Percentiles rank a stretch among this genome's conserved stretches.
Evolutionary conservation across 164 flowering plant genomes (phyloP).

Genomic region (Vitis riparia): DNA sequence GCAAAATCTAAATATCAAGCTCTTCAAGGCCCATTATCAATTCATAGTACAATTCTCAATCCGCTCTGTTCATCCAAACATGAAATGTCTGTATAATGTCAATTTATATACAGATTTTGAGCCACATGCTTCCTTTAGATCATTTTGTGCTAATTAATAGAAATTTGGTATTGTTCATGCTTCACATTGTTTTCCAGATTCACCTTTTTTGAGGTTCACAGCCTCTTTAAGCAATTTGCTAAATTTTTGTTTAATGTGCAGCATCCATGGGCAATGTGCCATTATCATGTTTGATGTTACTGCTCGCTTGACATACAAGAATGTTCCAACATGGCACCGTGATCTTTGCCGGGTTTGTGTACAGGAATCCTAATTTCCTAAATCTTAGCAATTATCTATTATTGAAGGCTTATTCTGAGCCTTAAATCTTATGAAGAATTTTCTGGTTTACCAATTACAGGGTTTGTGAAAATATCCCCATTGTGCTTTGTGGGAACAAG

Average conservation of each 20-base stretch:
- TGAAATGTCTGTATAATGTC: too few species aligned
- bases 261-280: slow-evolving; percentile 92
- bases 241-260: slow-evolving; percentile 25
- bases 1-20: too few species aligned
- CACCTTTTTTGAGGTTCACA: too few species aligned
- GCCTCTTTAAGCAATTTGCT: not conserved
- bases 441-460: slow-evolving; percentile 19
- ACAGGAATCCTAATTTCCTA: not conserved
- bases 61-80: too few species aligned
- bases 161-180: too few species aligned
- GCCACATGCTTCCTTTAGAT: too few species aligned
- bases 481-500: slow-evolving; percentile 90
- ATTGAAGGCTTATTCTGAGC: too few species aligned
- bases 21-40: too few species aligned
- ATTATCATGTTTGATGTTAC: slow-evolving; percentile 95
- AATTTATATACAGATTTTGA: too few species aligned
- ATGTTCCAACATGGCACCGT: slow-evolving; percentile 93
- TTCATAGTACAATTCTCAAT: too few species aligned
- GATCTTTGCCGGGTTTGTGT: slow-evolving; percentile 87
- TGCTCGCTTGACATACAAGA: slow-evolving; percentile 84
- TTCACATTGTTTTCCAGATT: too few species aligned
- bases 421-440: not conserved
- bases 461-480: slow-evolving; percentile 86
- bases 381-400: not conserved
- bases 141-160: too few species aligned